Base-by-base conservation (phyloP, 257 asterid species). In the Capsicum rhomboideum region DNA sequence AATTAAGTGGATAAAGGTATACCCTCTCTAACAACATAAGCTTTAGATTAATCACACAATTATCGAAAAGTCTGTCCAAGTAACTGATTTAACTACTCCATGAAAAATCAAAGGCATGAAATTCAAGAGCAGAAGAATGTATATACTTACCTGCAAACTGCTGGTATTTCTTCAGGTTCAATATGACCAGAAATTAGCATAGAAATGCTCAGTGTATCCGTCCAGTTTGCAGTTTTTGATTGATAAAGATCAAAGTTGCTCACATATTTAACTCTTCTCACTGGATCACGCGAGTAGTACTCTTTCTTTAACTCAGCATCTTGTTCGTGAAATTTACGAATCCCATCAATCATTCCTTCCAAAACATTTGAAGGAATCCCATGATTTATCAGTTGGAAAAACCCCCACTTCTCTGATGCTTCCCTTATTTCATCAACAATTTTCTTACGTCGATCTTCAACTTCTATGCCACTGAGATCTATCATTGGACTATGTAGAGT, bases 401-500 rank as follows among this genome's bases (percentile, higher is more conserved):
- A 86, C 11, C 97, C 98, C 91, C 92, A 90, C 28, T 90, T 90
- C 42, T 87, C 86, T 0, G 97, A 91, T 10, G 98, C 97, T 6
- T 20, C 44, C 67, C 68, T 83, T 29, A 93, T 54, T 84, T 90
- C 82, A 2, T 28, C 59, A 0, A 91, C 84, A 2, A 92, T 54
- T 26, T 67, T 79, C 82, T 80, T 67, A 11, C 82, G 90, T 10
- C 6, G 82, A 37, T 86, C 87, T 6, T 55, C 84, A 8, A 68
- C 59, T 23, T 34, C 86, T 34, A 86, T 42, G 63, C 88, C 88
- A 28, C 68, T 44, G 0, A 95, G 91, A 82, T 93, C 93, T 5
- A 95, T 84, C 1, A 92, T 88, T 0, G 96, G 97, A 77, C 87
- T 87, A 78, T 86, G 91, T 5, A 82, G 82, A 52, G 52, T 9